Conservation (phyloP, 768 basidiomycete genomes). For the Sistotremastrum niveocremeum region DNA sequence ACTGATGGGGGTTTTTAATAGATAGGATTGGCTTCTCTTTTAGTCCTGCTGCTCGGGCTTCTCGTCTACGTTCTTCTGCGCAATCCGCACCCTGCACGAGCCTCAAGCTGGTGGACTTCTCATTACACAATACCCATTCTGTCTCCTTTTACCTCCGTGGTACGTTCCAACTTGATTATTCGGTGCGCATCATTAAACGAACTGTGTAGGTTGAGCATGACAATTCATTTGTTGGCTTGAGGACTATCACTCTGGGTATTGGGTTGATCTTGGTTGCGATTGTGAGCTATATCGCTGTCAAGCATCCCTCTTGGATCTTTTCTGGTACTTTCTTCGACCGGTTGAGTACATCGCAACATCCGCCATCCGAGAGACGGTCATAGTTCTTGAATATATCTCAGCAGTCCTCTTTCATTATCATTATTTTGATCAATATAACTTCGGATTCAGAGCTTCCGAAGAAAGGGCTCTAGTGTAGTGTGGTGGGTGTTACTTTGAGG, state of each 20-base stretch:
- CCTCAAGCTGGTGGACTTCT: constrained; percentile 20
- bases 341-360: too few relatives aligned
- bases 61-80: not conserved
- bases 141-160: constrained; percentile 69
- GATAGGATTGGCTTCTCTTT: constrained; percentile 3
- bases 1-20: not conserved
- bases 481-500: too few relatives aligned
- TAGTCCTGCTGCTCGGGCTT: constrained; percentile 5
- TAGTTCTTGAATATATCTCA: too few relatives aligned
- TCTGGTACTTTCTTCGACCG: too few relatives aligned
- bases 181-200: not conserved
- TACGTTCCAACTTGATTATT: constrained; percentile 19
- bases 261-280: not conserved
- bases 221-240: constrained; percentile 45
- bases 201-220: constrained; percentile 55
- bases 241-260: constrained; percentile 26
- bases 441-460: too few relatives aligned
- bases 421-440: too few relatives aligned
- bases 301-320: too few relatives aligned
- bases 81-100: not conserved
- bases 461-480: too few relatives aligned
- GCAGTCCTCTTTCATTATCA: too few relatives aligned
- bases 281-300: too few relatives aligned
- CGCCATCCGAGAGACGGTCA: too few relatives aligned
- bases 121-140: constrained; percentile 72